Conservation (phyloP, 352 stramenopile species). For the Pythium myriotylum region DNA sequence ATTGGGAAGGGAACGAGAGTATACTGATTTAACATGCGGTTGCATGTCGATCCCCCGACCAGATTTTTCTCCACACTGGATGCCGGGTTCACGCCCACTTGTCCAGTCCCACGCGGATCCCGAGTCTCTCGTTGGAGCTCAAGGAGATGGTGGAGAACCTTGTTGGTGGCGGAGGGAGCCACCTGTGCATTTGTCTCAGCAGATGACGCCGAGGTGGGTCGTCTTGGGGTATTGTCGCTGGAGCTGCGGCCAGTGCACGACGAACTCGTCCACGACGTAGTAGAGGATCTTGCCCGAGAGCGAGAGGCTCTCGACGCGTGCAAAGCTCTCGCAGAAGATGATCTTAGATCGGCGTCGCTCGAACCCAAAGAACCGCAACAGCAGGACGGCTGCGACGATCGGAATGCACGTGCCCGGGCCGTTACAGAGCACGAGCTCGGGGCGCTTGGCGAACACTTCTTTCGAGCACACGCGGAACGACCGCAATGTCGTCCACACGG, state of each 20-base stretch:
- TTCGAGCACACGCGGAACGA: constrained; percentile 78
- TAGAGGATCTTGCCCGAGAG: constrained; percentile 94
- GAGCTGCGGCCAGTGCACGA: constrained; percentile 94
- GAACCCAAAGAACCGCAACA: constrained; percentile 83
- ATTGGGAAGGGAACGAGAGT: neutral
- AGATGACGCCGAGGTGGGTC: constrained; percentile 89
- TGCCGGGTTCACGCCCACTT: no score
- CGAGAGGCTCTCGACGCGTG: constrained; percentile 91
- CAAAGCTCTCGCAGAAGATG: constrained; percentile 95
- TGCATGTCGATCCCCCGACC: neutral
- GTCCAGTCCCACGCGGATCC: no score
- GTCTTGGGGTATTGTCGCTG: constrained; percentile 78
- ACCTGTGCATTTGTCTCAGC: constrained; percentile 37
- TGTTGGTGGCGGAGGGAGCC: no score
- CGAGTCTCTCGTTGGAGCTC: no score
- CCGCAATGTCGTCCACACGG: constrained; percentile 85
- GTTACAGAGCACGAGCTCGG: constrained; percentile 93
- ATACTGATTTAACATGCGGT: neutral
- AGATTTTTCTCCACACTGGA: neutral
- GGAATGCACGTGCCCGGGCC: constrained; percentile 94
- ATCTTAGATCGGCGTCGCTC: constrained; percentile 66
- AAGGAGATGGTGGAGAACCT: no score
- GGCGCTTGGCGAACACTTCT: constrained; percentile 72
- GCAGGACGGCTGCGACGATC: constrained; percentile 83
- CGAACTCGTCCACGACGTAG: constrained; percentile 92